These are phyloP conservation scores for Rhododendron henanense DNA, from an alignment of 148 eudicot genomes.

Conservation along the genomic window DNA sequence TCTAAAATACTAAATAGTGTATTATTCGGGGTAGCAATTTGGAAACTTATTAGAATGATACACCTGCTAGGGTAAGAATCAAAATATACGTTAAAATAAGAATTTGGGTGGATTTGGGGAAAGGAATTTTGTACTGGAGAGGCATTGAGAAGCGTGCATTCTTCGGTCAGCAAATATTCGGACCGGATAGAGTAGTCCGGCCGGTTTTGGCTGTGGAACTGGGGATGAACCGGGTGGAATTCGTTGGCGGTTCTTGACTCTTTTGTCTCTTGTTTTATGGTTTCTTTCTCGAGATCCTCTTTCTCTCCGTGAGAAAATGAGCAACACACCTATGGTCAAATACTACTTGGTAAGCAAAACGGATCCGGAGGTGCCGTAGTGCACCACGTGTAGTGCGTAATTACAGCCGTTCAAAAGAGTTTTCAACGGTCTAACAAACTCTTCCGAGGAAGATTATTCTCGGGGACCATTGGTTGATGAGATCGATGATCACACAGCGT, in stretches of 20 bases:
- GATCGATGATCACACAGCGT: no score
- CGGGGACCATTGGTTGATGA: no score
- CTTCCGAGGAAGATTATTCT: no score
- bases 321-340: neutral
- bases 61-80: neutral
- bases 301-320: neutral
- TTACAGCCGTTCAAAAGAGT: no score
- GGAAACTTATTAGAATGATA: neutral
- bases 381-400: no score
- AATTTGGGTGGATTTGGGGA: slow-evolving; percentile 7
- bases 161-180: slow-evolving; percentile 20
- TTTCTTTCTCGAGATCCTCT: neutral
- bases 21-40: neutral
- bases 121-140: slow-evolving; percentile 16
- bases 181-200: neutral
- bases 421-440: no score
- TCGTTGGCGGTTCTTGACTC: neutral
- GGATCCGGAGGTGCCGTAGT: no score
- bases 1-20: neutral
- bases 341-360: neutral
- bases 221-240: neutral
- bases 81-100: neutral
- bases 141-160: slow-evolving; percentile 14
- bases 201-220: neutral
- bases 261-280: neutral